Evolutionary conservation across 2,329 filamentous ascomycete genomes (phyloP).

Genomic region (Polytolypa hystricis): DNA sequence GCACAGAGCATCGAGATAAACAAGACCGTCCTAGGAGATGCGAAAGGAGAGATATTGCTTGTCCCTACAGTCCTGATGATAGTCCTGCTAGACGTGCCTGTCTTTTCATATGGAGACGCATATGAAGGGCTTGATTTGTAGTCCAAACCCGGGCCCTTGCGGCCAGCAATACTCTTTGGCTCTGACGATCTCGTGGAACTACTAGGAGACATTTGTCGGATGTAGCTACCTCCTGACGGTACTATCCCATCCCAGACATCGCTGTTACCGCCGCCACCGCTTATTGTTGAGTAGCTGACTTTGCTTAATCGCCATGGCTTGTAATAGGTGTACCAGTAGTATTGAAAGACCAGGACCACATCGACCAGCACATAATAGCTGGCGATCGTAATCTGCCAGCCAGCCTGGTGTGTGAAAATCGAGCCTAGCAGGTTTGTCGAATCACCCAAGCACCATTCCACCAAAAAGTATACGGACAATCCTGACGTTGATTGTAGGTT

Average conservation of each 20-base stretch:
- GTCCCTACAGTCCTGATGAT: constrained; percentile 18
- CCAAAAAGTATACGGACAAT: constrained; percentile 53
- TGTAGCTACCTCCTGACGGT: constrained; percentile 22
- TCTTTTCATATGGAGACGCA: constrained; percentile 27
- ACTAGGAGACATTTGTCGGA: constrained; percentile 11
- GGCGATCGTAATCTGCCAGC: constrained; percentile 56
- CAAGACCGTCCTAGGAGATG: constrained; percentile 34
- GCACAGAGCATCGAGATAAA: constrained; percentile 36
- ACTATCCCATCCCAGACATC: constrained; percentile 28
- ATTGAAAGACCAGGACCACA: constrained; percentile 50
- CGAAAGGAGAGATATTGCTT: constrained; percentile 17
- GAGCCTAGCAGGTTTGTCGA: constrained; percentile 52
- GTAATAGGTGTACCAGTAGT: constrained; percentile 53
- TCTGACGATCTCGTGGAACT: constrained; percentile 17
- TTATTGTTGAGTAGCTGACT: constrained; percentile 16
- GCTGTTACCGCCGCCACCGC: constrained; percentile 18
- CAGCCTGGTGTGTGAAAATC: constrained; percentile 51
- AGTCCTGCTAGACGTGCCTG: constrained; percentile 18
- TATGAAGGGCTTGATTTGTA: constrained; percentile 15
- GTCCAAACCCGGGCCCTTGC: constrained; percentile 15
- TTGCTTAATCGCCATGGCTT: constrained; percentile 37
- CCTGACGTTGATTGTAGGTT: constrained; percentile 53
- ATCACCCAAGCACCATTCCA: constrained; percentile 57
- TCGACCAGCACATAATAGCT: constrained; percentile 58
- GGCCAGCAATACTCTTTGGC: constrained; percentile 19